Conservation (phyloP, 352 stramenopile genomes). For the Globisporangium canariense region DNA sequence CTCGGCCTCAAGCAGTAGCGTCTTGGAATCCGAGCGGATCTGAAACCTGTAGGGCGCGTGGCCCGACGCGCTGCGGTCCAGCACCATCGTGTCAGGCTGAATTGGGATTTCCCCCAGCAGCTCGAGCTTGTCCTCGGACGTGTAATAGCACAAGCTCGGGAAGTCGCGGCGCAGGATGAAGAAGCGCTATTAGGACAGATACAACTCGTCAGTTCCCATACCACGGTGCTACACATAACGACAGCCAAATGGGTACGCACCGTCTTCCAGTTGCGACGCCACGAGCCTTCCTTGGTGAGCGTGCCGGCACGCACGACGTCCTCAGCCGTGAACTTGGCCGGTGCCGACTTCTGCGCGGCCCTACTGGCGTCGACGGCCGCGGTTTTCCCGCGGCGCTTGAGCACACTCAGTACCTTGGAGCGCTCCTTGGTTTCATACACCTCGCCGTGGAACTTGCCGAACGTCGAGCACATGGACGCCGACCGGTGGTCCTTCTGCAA, state of each 20-base stretch:
- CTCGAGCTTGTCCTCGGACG: slow-evolving; percentile 80
- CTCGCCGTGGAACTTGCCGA: slow-evolving; percentile 72
- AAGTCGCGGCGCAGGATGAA: slow-evolving; percentile 77
- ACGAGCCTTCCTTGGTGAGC: slow-evolving; percentile 78
- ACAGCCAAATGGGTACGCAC: slow-evolving; percentile 18
- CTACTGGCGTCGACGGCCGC: slow-evolving; percentile 16
- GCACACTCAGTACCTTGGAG: slow-evolving; percentile 69
- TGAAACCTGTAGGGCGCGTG: slow-evolving; percentile 69
- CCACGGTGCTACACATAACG: not conserved
- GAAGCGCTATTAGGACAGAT: slow-evolving; percentile 35
- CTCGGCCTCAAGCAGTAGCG: slow-evolving; percentile 65
- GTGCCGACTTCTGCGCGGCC: slow-evolving; percentile 22
- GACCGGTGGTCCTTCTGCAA: slow-evolving; percentile 18
- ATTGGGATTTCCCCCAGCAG: slow-evolving; percentile 68
- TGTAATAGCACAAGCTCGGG: slow-evolving; percentile 79
- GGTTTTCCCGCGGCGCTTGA: slow-evolving; percentile 60
- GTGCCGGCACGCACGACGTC: slow-evolving; percentile 58
- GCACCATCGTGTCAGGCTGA: slow-evolving; percentile 68
- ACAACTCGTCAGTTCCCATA: not conserved
- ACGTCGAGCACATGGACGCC: slow-evolving; percentile 40
- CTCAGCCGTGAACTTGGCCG: slow-evolving; percentile 66
- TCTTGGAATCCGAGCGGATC: slow-evolving; percentile 50
- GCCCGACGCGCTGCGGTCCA: slow-evolving; percentile 53
- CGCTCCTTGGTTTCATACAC: slow-evolving; percentile 77
- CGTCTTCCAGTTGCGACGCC: slow-evolving; percentile 85